These are phyloP conservation scores for Gossypium sturtianum DNA, from an alignment of 345 rosid species.

Conservation along the genomic window DNA sequence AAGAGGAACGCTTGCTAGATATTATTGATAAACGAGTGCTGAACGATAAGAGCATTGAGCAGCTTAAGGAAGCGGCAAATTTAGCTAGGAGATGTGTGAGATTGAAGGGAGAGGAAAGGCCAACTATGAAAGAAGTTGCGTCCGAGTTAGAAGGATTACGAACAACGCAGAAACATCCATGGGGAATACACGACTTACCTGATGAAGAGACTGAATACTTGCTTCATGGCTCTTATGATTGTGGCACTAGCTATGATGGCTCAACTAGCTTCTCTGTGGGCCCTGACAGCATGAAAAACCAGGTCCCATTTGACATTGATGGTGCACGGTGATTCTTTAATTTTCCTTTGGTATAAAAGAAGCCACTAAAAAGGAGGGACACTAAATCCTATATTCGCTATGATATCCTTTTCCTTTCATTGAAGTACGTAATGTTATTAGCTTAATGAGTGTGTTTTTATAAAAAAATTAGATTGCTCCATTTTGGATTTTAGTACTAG, in stretches of 20 bases:
- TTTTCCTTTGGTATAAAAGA: not conserved
- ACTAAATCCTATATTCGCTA: not conserved
- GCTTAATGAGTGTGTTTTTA: not conserved
- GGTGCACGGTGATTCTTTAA: not conserved
- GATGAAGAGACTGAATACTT: not conserved
- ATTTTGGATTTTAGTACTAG: too few species aligned
- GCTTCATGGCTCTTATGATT: not conserved
- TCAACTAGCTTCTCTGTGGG: not conserved
- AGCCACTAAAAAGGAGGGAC: not conserved
- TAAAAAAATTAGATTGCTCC: not conserved
- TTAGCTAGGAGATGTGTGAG: not conserved
- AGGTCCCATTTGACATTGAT: not conserved
- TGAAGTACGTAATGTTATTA: not conserved
- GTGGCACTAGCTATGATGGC: not conserved
- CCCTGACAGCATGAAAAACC: not conserved
- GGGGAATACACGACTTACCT: not conserved
- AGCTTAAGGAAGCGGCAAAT: not conserved
- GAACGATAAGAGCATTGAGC: not conserved
- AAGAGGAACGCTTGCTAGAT: not conserved
- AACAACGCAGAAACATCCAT: not conserved
- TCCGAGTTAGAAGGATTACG: not conserved
- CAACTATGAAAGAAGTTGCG: not conserved
- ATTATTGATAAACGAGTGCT: not conserved
- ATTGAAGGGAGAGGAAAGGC: constrained; percentile 7
- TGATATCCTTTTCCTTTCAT: not conserved